Conservation (phyloP, 2,329 filamentous ascomycete genomes). For the Thielaviopsis populi region DNA sequence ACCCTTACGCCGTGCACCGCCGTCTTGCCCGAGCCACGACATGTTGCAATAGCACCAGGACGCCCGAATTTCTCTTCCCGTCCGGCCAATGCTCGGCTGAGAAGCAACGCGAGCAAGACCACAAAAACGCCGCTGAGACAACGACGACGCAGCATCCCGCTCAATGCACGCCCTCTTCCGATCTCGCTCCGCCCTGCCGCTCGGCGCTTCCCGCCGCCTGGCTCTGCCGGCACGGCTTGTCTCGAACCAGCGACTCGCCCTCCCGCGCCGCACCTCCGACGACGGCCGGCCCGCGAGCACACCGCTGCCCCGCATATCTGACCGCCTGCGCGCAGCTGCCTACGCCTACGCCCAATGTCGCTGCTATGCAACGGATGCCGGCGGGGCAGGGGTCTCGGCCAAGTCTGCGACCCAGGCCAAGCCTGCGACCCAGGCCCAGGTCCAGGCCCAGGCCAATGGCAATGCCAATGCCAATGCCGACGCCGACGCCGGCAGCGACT, state of each 20-base stretch:
- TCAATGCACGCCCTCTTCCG: conserved; percentile 1
- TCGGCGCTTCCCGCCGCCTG: conserved; percentile 2
- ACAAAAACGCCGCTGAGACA: not conserved
- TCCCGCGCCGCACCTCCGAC: not conserved
- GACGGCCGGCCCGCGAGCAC: not conserved
- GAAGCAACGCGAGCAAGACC: not conserved
- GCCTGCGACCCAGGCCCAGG: not conserved
- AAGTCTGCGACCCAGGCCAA: not conserved
- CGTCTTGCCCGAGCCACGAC: not conserved
- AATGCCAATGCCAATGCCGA: too few relatives aligned
- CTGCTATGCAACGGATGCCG: not conserved
- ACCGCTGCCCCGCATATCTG: not conserved
- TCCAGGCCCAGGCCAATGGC: too few relatives aligned
- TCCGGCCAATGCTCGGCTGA: not conserved
- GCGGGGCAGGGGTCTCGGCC: too few relatives aligned
- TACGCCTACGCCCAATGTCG: not conserved
- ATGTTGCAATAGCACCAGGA: not conserved
- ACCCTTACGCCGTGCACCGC: not conserved
- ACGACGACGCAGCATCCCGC: not conserved
- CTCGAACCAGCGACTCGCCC: not conserved
- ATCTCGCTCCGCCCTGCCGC: not conserved
- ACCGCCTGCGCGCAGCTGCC: not conserved
- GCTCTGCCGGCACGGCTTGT: conserved; percentile 5
- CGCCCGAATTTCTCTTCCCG: not conserved
- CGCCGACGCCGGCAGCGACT: not conserved